Evolutionary conservation across 2,329 filamentous ascomycete genomes (phyloP), one percentile per base, ranked within the genome.

Genomic region (Trichoderma guizhouense): DNA sequence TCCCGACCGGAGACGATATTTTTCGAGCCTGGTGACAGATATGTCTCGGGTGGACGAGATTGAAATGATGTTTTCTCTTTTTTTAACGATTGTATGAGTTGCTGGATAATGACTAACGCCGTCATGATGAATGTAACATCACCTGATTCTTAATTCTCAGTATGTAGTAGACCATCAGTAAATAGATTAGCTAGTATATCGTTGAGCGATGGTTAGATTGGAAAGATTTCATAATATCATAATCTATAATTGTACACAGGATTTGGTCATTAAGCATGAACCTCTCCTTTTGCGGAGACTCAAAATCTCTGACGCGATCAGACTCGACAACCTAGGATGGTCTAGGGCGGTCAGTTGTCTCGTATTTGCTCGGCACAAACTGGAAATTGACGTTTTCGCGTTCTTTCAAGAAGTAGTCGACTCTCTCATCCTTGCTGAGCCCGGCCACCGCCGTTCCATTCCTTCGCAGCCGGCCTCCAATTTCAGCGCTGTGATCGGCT

Each of bases 391-490:
- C 58, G 47, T 82, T 83, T 75, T 96, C 92, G 74, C 93, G 86
- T 72, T 92, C 89, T 77, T 89, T 89, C 72, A 98, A 75, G 78
- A 98, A 98, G 69, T 84, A 89, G 75, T 93, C 88, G 51, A 98
- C 91, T 67, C 94, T 86, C 77, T 90, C 89, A 73, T 92, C 87
- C 69, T 88, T 85, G 77, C 82, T 83, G 78, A 87, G 79, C 47
- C 86, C 82, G 65, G 86, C 84, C 73, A 86, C 83, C 70, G 88
- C 84, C 76, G 86, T 81, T 77, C 87, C 84, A 74, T 87, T 85
- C 72, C 84, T 84, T 66, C 82, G 84, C 78, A 90, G 84, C 61
- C 90, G 83, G 72, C 89, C 87, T 72, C 86, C 89, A 64, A 92
- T 91, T 43, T 90, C 89, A 72, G 88, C 75, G 69, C 93, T 87